A percentile compares a stretch with the other conserved stretches of the same genome.
Evolutionary conservation across 1,139 yeast genomes (phyloP).

Genomic region (Scheffersomyces titani): DNA sequence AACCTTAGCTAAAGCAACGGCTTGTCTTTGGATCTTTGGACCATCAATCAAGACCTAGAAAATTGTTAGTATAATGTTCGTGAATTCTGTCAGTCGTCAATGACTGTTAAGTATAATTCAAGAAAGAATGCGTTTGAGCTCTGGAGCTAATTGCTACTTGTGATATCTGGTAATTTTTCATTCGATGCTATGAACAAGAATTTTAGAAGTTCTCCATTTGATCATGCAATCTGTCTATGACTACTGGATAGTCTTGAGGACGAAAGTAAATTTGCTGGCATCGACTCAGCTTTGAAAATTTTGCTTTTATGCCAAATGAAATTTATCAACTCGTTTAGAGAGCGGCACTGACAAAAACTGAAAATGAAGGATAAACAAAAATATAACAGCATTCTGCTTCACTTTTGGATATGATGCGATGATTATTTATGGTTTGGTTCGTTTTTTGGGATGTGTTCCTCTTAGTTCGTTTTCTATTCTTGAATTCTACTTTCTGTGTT

Average conservation of each 20-base stretch:
- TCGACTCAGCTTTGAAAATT: background rate
- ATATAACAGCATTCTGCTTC: background rate
- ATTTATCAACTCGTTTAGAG: background rate
- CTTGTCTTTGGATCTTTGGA: slow-evolving; percentile 94
- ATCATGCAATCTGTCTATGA: background rate
- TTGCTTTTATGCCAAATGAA: background rate
- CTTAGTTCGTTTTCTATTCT: slow-evolving; percentile 1
- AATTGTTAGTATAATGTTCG: slow-evolving; percentile 25
- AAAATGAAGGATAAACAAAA: background rate
- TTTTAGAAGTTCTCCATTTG: background rate
- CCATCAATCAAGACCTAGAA: slow-evolving; percentile 88
- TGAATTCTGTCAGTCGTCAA: background rate
- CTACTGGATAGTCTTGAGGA: background rate
- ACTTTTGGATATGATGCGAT: background rate
- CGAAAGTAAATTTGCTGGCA: background rate
- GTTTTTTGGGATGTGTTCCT: background rate
- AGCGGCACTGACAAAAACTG: background rate
- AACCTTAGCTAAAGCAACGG: slow-evolving; percentile 81
- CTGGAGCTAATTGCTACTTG: background rate
- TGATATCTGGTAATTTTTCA: background rate
- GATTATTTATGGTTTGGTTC: background rate
- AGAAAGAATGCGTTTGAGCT: background rate
- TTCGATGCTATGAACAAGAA: background rate
- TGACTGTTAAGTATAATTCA: background rate
- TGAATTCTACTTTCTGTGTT: slow-evolving; percentile 1